Percentiles rank a stretch among this genome's conserved stretches.
Evolutionary conservation across 2,329 filamentous ascomycete species (phyloP).

Genomic region (Stemphylium beticola): DNA sequence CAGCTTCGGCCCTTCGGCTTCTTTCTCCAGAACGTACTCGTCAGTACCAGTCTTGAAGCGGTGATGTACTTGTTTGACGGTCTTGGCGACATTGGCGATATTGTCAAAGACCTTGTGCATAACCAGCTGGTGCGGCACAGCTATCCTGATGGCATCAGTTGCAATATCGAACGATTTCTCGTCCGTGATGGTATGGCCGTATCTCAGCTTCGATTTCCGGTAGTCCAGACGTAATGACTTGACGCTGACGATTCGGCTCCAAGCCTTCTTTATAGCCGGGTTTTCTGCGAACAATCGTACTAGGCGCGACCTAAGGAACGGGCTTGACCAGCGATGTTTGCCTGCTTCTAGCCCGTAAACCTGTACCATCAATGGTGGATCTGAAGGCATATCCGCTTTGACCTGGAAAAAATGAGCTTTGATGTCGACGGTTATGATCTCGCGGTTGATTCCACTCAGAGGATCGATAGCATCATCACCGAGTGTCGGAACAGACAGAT

Average conservation of each 20-base stretch:
- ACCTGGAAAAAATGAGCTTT: slow-evolving; percentile 83
- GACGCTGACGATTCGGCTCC: slow-evolving; percentile 85
- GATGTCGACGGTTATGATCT: slow-evolving; percentile 82
- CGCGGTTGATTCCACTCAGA: slow-evolving; percentile 49
- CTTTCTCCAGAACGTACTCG: slow-evolving; percentile 86
- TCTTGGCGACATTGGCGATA: slow-evolving; percentile 84
- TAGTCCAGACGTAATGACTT: slow-evolving; percentile 82
- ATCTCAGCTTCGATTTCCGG: slow-evolving; percentile 75
- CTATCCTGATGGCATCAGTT: slow-evolving; percentile 84
- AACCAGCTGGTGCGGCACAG: slow-evolving; percentile 88
- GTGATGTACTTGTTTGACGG: slow-evolving; percentile 88
- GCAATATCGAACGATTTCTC: slow-evolving; percentile 85
- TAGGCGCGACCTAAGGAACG: slow-evolving; percentile 78
- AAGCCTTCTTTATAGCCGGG: slow-evolving; percentile 80
- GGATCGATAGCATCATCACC: slow-evolving; percentile 39
- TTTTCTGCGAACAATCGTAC: slow-evolving; percentile 86
- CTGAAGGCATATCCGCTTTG: slow-evolving; percentile 85
- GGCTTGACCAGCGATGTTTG: slow-evolving; percentile 84
- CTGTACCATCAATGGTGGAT: slow-evolving; percentile 91
- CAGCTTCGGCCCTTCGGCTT: slow-evolving; percentile 81
- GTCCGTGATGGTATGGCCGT: slow-evolving; percentile 65
- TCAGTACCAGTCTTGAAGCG: slow-evolving; percentile 86
- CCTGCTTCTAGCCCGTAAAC: slow-evolving; percentile 82
- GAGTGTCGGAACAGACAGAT: slow-evolving; percentile 42
- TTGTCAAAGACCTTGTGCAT: slow-evolving; percentile 95